These are phyloP conservation scores for Melastoma malabathricum DNA, from an alignment of 345 rosid species.

Conservation along the genomic window DNA sequence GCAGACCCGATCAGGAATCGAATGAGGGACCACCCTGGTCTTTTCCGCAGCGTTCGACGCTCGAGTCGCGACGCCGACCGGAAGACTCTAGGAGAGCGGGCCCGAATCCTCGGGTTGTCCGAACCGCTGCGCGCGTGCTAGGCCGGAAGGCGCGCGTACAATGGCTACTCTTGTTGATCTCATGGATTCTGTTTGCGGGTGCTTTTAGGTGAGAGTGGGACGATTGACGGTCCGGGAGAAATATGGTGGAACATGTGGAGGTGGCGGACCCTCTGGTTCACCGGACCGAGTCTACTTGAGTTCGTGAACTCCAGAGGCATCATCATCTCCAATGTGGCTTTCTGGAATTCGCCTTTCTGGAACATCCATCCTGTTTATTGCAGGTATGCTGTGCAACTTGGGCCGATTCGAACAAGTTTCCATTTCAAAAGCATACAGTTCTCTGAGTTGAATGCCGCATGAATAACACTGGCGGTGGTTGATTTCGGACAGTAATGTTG, in stretches of 20 bases:
- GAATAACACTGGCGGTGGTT: too few species aligned
- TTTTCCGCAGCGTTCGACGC: too few species aligned
- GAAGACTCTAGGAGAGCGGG: too few species aligned
- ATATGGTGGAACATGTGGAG: slow-evolving; percentile 57
- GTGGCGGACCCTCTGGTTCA: slow-evolving; percentile 17
- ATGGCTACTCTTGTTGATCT: too few species aligned
- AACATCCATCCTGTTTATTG: slow-evolving; percentile 49
- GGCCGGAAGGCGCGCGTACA: too few species aligned
- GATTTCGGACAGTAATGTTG: slow-evolving; percentile 19
- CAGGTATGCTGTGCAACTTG: slow-evolving; percentile 17
- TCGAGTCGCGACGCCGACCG: too few species aligned
- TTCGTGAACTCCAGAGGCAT: slow-evolving; percentile 26
- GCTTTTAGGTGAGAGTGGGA: slow-evolving; percentile 44
- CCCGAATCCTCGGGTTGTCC: too few species aligned
- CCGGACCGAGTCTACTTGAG: slow-evolving; percentile 48
- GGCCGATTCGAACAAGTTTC: not conserved
- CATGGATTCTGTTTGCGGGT: not conserved
- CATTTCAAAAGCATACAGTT: not conserved
- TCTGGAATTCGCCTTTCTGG: slow-evolving; percentile 50
- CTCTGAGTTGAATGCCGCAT: too few species aligned
- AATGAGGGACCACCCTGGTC: too few species aligned
- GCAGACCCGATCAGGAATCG: too few species aligned
- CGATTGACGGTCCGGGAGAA: slow-evolving; percentile 50
- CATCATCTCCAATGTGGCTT: slow-evolving; percentile 35
- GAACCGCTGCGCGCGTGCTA: too few species aligned